Conservation (phyloP, 78 protist species). For the Ministeria vibrans region DNA sequence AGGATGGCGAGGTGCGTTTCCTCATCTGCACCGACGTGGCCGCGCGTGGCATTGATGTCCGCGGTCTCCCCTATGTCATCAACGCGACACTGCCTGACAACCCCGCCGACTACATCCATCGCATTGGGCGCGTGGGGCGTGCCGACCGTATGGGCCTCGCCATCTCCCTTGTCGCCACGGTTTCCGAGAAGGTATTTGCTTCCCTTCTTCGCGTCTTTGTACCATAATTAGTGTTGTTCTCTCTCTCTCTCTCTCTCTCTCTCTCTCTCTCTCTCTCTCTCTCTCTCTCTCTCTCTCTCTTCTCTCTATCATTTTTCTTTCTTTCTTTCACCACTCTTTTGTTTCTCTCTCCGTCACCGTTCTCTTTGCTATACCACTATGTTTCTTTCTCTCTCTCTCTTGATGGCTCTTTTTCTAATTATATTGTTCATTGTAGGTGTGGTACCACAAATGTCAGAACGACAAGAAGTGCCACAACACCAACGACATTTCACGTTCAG, state of each 20-base stretch:
- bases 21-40: slow-evolving; percentile 79
- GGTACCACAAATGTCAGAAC: slow-evolving; percentile 58
- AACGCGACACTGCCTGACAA: slow-evolving; percentile 64
- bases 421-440: slow-evolving; percentile 18
- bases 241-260: neutral
- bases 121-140: slow-evolving; percentile 89
- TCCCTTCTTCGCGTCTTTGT: neutral
- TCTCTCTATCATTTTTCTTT: no score
- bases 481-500: slow-evolving; percentile 29
- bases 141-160: slow-evolving; percentile 80
- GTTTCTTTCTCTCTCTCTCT: neutral
- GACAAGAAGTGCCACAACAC: slow-evolving; percentile 47
- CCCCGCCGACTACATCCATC: slow-evolving; percentile 79
- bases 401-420: neutral
- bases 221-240: neutral
- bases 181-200: neutral
- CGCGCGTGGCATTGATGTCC: slow-evolving; percentile 68
- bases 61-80: slow-evolving; percentile 58
- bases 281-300: neutral
- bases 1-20: slow-evolving; percentile 61
- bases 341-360: no score
- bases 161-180: slow-evolving; percentile 48
- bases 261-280: neutral
- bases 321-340: no score
- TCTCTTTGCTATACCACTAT: no score